Conservation (phyloP, 139 green algal species). For the Closterium sp. region DNA sequence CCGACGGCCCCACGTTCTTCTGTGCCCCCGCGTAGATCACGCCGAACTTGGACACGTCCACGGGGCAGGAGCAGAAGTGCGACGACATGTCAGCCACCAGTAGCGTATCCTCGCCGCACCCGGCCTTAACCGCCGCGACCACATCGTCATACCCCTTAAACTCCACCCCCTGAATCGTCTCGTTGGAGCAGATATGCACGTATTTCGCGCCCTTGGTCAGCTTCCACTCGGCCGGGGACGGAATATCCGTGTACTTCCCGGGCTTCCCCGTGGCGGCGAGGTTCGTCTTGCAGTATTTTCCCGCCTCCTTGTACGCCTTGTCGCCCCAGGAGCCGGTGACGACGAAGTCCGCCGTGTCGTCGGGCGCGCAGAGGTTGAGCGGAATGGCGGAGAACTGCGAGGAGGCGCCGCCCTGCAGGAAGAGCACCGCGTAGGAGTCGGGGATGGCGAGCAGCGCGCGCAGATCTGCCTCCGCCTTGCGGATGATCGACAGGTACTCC, state of each 20-base stretch:
- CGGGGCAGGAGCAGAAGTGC: conserved; percentile 95
- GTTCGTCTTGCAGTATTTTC: conserved; percentile 69
- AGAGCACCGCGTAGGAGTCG: conserved; percentile 93
- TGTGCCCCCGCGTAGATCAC: conserved; percentile 97
- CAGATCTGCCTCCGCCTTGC: conserved; percentile 90
- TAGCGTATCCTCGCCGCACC: conserved; percentile 42
- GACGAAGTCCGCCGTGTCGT: conserved; percentile 85
- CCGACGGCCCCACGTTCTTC: conserved; percentile 97
- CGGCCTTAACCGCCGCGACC: not conserved
- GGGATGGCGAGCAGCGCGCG: conserved; percentile 86
- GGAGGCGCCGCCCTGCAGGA: conserved; percentile 88
- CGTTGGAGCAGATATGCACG: conserved; percentile 99
- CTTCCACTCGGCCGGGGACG: conserved; percentile 71
- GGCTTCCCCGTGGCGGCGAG: conserved; percentile 50
- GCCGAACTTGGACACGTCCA: conserved; percentile 92
- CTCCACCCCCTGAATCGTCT: conserved; percentile 99
- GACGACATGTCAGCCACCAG: conserved; percentile 95
- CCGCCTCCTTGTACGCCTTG: conserved; percentile 87
- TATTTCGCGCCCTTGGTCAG: conserved; percentile 79
- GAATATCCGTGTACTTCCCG: conserved; percentile 53
- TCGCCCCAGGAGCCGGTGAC: conserved; percentile 91
- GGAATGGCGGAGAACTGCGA: conserved; percentile 91
- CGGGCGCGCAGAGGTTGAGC: conserved; percentile 78
- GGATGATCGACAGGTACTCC: conserved; percentile 86
- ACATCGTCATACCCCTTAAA: conserved; percentile 83